Evolutionary conservation across 306 rosid species (phyloP).

Genomic region (Aeschynomene evenia): DNA sequence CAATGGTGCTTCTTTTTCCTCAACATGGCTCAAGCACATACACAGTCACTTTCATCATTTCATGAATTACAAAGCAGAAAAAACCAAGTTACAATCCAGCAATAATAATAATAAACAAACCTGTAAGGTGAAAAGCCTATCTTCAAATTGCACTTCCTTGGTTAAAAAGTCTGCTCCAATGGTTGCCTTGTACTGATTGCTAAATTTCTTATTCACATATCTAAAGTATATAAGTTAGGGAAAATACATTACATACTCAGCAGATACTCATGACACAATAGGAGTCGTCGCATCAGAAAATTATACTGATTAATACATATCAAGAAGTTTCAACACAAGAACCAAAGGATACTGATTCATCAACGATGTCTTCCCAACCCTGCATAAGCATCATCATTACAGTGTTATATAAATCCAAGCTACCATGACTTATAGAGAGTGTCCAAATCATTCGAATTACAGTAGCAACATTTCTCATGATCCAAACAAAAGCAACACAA

Average conservation of each 20-base stretch:
- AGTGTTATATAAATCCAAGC: slow-evolving; percentile 18
- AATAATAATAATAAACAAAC: slow-evolving; percentile 44
- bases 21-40: background rate
- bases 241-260: slow-evolving; percentile 18
- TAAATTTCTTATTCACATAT: slow-evolving; percentile 95
- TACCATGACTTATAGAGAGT: background rate
- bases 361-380: slow-evolving; percentile 99
- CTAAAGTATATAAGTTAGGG: slow-evolving; percentile 52
- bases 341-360: slow-evolving; percentile 97
- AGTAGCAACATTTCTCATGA: background rate
- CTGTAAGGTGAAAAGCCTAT: slow-evolving; percentile 98
- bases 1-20: background rate
- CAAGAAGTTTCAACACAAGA: background rate
- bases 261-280: background rate
- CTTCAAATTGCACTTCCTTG: slow-evolving; percentile 97
- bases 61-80: background rate
- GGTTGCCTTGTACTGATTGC: slow-evolving; percentile 98
- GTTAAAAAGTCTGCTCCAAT: slow-evolving; percentile 98
- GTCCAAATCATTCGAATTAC: background rate
- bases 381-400: slow-evolving; percentile 44
- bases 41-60: background rate
- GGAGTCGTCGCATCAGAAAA: background rate
- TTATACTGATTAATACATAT: no score
- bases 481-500: background rate
- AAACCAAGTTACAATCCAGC: background rate